These are phyloP conservation scores for Populus nigra DNA, from an alignment of 345 rosid genomes.

Conservation along the genomic window DNA sequence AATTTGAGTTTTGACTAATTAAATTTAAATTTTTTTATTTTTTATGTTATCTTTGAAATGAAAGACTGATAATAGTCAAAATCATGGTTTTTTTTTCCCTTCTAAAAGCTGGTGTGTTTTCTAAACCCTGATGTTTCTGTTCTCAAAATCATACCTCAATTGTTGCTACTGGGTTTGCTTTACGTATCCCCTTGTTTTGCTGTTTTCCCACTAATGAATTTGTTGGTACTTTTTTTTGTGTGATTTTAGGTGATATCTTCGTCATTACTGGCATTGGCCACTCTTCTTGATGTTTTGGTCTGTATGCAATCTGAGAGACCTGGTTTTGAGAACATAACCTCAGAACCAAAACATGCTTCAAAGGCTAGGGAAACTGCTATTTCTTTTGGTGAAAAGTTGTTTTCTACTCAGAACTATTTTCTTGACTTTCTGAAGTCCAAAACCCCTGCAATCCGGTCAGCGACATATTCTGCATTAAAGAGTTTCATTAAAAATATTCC, in stretches of 20 bases:
- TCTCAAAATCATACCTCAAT: neutral
- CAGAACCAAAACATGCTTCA: constrained; percentile 61
- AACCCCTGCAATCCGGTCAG: constrained; percentile 70
- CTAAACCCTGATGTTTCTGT: neutral
- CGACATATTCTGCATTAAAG: constrained; percentile 66
- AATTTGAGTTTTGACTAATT: neutral
- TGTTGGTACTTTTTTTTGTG: constrained; percentile 18
- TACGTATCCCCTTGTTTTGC: neutral
- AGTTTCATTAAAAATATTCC: constrained; percentile 71
- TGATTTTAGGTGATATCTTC: constrained; percentile 71
- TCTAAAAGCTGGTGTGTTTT: neutral
- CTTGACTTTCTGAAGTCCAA: constrained; percentile 68
- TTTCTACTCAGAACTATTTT: constrained; percentile 68
- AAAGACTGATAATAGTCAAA: neutral
- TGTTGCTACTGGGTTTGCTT: neutral
- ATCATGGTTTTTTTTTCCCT: neutral
- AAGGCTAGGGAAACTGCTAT: constrained; percentile 74
- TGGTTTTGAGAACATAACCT: constrained; percentile 52
- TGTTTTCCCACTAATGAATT: neutral
- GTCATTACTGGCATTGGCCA: constrained; percentile 79
- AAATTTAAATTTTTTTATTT: too few relatives aligned
- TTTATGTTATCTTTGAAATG: neutral
- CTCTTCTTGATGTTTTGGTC: constrained; percentile 75
- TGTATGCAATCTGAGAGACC: constrained; percentile 45
- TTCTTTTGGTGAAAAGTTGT: constrained; percentile 73